These are phyloP conservation scores for Populus trichocarpa DNA, from an alignment of 441 rosid genomes.

Conservation along the genomic window DNA sequence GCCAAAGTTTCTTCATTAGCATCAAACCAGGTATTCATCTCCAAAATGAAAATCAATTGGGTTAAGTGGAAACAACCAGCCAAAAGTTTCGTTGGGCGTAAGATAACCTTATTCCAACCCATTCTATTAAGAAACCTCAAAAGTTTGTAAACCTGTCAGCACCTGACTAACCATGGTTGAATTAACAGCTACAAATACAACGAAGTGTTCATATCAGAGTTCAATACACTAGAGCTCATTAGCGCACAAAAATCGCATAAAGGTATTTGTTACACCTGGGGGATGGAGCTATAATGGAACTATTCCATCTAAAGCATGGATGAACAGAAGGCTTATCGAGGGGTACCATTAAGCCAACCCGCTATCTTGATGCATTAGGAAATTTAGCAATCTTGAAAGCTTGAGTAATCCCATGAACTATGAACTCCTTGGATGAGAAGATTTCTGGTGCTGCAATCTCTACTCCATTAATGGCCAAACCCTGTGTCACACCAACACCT, in stretches of 20 bases:
- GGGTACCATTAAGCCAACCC: neutral
- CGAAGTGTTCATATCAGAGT: neutral
- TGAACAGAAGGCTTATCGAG: neutral
- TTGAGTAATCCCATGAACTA: conserved; percentile 62
- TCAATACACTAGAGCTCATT: neutral
- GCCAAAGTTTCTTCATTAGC: neutral
- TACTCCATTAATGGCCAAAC: conserved; percentile 42
- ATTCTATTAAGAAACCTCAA: neutral
- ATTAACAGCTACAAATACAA: neutral
- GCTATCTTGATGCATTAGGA: conserved; percentile 21
- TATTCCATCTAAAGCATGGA: neutral
- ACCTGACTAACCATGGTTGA: neutral
- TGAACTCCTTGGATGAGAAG: conserved; percentile 39
- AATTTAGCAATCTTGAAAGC: conserved; percentile 34
- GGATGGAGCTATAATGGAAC: neutral
- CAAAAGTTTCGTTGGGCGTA: neutral
- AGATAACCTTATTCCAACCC: neutral
- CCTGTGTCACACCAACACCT: conserved; percentile 15
- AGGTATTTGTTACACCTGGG: neutral
- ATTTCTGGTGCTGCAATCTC: conserved; percentile 52
- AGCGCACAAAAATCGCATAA: neutral
- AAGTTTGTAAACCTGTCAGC: neutral
- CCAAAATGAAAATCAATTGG: neutral
- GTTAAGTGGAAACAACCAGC: neutral
- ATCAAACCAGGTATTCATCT: neutral